Conservation (phyloP, 345 rosid species). For the Moricandia arvensis region DNA sequence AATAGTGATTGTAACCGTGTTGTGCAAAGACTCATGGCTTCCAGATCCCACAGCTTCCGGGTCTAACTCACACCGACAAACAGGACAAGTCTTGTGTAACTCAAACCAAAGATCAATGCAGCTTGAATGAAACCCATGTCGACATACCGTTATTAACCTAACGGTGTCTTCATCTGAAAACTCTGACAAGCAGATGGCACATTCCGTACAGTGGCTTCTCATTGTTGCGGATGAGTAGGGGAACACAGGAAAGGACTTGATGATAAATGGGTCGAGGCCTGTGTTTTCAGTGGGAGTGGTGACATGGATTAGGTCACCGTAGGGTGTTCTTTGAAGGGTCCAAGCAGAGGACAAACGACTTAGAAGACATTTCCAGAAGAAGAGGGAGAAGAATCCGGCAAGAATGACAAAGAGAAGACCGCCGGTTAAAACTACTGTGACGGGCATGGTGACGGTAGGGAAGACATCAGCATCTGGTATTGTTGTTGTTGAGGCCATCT, state of each 20-base stretch:
- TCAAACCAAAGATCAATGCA: conserved; percentile 90
- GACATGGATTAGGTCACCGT: conserved; percentile 31
- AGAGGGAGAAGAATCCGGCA: conserved; percentile 55
- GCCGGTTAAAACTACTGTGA: conserved; percentile 48
- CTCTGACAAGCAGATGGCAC: conserved; percentile 79
- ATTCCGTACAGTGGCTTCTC: conserved; percentile 59
- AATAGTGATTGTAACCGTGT: conserved; percentile 24
- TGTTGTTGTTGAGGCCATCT: conserved; percentile 27
- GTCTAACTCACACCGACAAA: conserved; percentile 74
- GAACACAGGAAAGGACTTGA: conserved; percentile 58
- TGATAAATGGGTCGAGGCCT: conserved; percentile 62
- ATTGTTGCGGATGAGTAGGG: conserved; percentile 44
- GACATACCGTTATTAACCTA: conserved; percentile 68
- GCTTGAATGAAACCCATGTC: conserved; percentile 70
- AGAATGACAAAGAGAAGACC: conserved; percentile 56
- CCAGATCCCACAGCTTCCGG: conserved; percentile 29
- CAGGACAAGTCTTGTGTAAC: conserved; percentile 82
- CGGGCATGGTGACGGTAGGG: conserved; percentile 39
- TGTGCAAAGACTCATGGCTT: conserved; percentile 29
- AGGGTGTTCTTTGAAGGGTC: conserved; percentile 43
- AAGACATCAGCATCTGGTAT: conserved; percentile 9
- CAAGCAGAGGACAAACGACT: conserved; percentile 46
- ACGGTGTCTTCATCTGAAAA: conserved; percentile 63
- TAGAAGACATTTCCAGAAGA: conserved; percentile 58
- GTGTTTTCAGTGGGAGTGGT: conserved; percentile 9